Conservation (phyloP, 179 eudicot species). For the Heliamphora pulchella region DNA sequence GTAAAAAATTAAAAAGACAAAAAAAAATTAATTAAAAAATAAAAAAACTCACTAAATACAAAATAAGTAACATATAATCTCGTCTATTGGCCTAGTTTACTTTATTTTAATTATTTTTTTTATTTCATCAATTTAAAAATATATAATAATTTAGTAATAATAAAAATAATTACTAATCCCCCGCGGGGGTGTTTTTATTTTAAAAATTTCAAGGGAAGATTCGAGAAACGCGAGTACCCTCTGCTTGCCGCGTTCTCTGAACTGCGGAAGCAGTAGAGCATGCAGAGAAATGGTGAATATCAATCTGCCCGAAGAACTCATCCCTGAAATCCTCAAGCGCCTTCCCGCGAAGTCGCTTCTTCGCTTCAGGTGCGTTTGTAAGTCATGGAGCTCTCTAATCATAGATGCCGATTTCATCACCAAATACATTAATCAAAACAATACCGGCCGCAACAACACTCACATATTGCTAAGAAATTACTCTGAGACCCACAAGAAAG, state of each 20-base stretch:
- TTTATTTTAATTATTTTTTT: too few species aligned
- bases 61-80: too few species aligned
- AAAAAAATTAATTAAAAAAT: too few species aligned
- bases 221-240: too few species aligned
- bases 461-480: not conserved
- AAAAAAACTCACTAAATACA: too few species aligned
- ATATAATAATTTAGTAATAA: too few species aligned
- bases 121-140: too few species aligned
- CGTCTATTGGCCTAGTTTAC: too few species aligned
- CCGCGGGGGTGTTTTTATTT: too few species aligned
- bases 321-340: not conserved
- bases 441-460: not conserved
- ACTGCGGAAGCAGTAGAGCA: not conserved
- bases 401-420: not conserved
- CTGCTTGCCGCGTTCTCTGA: not conserved
- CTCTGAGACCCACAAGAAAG: not conserved
- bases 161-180: too few species aligned
- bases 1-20: too few species aligned
- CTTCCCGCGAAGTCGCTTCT: not conserved
- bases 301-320: not conserved
- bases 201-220: too few species aligned
- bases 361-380: constrained; percentile 1
- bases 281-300: not conserved
- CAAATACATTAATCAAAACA: not conserved
- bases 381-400: constrained; percentile 3